phyloP scores from a whole-genome alignment of 1,284 basidiomycete species.

The Sphagnurus paluster region DNA sequence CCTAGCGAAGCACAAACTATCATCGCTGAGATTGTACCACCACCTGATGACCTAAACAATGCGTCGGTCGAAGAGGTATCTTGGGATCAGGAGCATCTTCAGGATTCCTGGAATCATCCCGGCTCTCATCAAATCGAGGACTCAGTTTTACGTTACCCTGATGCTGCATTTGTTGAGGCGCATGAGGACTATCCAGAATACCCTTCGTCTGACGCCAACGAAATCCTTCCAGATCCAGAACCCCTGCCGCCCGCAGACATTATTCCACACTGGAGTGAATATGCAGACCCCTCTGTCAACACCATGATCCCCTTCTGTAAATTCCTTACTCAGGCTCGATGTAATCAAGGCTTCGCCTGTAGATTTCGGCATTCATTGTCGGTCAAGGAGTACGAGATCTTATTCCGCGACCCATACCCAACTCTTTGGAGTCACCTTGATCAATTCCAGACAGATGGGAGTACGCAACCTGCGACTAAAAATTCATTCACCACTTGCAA shows the following conservation, averaged over 20 bases:
- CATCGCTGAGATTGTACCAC: no score
- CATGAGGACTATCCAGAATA: background rate
- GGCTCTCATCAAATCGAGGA: background rate
- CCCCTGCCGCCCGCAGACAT: constrained; percentile 5
- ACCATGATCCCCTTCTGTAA: constrained; percentile 39
- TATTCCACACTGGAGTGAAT: constrained; percentile 37
- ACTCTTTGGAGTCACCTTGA: constrained; percentile 23
- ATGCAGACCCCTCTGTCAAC: constrained; percentile 36
- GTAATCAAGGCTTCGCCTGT: constrained; percentile 31
- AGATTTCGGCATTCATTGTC: constrained; percentile 38
- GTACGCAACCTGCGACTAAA: constrained; percentile 3
- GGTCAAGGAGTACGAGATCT: constrained; percentile 32
- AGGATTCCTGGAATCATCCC: background rate
- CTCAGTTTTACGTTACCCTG: background rate
- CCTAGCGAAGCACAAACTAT: no score
- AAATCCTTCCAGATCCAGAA: background rate
- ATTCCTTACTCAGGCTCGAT: constrained; percentile 38
- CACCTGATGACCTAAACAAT: no score
- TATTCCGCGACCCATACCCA: constrained; percentile 38
- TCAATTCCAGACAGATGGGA: background rate
- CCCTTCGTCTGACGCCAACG: background rate
- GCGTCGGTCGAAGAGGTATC: no score
- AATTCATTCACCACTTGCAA: constrained; percentile 23
- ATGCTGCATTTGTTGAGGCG: background rate
- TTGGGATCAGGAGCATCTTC: no score